Evolutionary conservation across 1,139 yeast species (phyloP).

Genomic region (Yamadazyma diospyri): DNA sequence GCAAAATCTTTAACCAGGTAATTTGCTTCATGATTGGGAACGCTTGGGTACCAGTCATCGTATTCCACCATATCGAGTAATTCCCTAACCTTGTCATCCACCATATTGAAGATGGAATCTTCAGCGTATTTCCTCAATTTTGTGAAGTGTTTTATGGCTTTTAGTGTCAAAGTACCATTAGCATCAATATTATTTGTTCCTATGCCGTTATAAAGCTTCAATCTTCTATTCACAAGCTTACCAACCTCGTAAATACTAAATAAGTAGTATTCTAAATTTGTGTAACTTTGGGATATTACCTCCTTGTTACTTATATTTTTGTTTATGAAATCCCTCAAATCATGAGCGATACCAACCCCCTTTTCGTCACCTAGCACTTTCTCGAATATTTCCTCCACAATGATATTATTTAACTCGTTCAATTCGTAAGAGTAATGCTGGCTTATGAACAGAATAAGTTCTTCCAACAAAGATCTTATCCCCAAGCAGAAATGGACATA

Average conservation of each 20-base stretch:
- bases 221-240: slow-evolving; percentile 36
- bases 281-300: slow-evolving; percentile 82
- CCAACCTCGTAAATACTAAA: slow-evolving; percentile 58
- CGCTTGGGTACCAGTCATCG: slow-evolving; percentile 63
- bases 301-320: slow-evolving; percentile 73
- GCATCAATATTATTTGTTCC: slow-evolving; percentile 42
- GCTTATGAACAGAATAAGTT: slow-evolving; percentile 59
- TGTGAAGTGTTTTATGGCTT: slow-evolving; percentile 49
- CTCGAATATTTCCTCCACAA: slow-evolving; percentile 65
- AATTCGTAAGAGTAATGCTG: slow-evolving; percentile 57
- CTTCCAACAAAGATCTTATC: slow-evolving; percentile 60
- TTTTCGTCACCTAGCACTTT: slow-evolving; percentile 52
- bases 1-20: slow-evolving; percentile 81
- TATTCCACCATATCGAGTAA: slow-evolving; percentile 83
- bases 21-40: slow-evolving; percentile 59
- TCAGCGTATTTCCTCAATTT: slow-evolving; percentile 74
- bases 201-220: slow-evolving; percentile 52
- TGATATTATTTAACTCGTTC: slow-evolving; percentile 42
- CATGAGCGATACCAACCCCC: slow-evolving; percentile 59
- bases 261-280: slow-evolving; percentile 83
- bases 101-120: slow-evolving; percentile 72
- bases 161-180: slow-evolving; percentile 37
- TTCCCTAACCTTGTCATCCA: slow-evolving; percentile 75
- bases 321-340: slow-evolving; percentile 59
- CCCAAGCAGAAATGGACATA: slow-evolving; percentile 84